Percentiles rank a stretch among this genome's conserved stretches.
Conservation (phyloP, 1,284 basidiomycete genomes). For the Cerioporus squamosus region DNA sequence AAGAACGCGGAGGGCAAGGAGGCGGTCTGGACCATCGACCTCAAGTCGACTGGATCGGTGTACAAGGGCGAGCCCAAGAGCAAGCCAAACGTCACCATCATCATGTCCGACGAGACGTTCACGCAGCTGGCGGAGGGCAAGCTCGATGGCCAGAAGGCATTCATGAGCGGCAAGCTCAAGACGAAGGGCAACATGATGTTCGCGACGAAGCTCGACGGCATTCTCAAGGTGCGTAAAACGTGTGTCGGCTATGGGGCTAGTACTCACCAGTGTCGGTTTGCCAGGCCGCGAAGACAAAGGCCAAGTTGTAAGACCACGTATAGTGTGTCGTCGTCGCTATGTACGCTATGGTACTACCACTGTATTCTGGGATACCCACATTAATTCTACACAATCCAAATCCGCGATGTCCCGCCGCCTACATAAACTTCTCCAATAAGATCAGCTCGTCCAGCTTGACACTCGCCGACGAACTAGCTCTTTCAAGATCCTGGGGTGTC, state of each 20-base stretch:
- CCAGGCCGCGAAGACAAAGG: constrained; percentile 43
- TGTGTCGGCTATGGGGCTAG: background rate
- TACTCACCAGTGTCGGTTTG: background rate
- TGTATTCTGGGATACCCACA: constrained; percentile 18
- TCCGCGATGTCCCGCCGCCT: background rate
- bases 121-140: constrained; percentile 70
- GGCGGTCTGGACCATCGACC: constrained; percentile 91
- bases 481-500: constrained; percentile 43
- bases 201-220: constrained; percentile 83
- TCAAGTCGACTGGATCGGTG: constrained; percentile 88
- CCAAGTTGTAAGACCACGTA: constrained; percentile 38
- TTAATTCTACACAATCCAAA: background rate
- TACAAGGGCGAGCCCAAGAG: constrained; percentile 79
- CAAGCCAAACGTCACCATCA: constrained; percentile 79
- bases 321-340: constrained; percentile 5
- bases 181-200: constrained; percentile 88
- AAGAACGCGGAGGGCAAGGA: constrained; percentile 80
- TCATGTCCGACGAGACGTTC: constrained; percentile 76
- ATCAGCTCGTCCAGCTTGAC: constrained; percentile 62
- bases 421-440: constrained; percentile 62
- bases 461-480: constrained; percentile 36
- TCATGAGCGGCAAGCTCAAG: constrained; percentile 92
- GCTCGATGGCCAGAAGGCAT: constrained; percentile 90
- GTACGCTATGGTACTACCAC: constrained; percentile 12
- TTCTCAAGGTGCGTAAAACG: constrained; percentile 68